These are phyloP conservation scores for Stellera chamaejasme DNA, from an alignment of 345 rosid species.

Conservation along the genomic window DNA sequence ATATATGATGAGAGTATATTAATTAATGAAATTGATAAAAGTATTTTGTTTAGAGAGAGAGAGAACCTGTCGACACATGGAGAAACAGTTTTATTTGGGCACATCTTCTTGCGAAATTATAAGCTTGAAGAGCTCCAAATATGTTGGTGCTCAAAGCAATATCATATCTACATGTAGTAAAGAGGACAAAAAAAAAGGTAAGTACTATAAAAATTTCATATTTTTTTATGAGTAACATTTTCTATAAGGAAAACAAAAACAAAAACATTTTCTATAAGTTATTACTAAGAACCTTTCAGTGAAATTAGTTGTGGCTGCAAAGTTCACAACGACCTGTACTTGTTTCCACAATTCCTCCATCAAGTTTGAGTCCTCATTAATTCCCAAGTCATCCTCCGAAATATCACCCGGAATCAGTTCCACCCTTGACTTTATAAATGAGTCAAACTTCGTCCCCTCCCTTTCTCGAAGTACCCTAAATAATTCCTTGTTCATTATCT, in stretches of 20 bases:
- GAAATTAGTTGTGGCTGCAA: constrained; percentile 32
- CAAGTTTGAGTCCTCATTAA: constrained; percentile 13
- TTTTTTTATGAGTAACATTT: too few relatives aligned
- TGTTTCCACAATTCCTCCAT: constrained; percentile 21
- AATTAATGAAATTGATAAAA: too few relatives aligned
- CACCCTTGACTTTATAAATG: constrained; percentile 12
- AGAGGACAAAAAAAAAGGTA: too few relatives aligned
- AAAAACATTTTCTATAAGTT: too few relatives aligned
- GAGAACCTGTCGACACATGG: too few relatives aligned
- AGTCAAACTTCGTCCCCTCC: constrained; percentile 9
- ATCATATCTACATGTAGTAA: constrained; percentile 25
- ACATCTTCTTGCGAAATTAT: constrained; percentile 42
- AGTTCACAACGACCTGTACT: constrained; percentile 26
- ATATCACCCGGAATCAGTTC: constrained; percentile 26
- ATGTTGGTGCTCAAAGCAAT: constrained; percentile 45
- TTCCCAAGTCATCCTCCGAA: constrained; percentile 18
- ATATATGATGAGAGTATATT: too few relatives aligned
- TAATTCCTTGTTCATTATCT: constrained; percentile 23
- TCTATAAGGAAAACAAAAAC: too few relatives aligned
- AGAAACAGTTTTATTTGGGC: too few relatives aligned
- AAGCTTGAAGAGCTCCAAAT: constrained; percentile 38
- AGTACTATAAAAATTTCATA: too few relatives aligned
- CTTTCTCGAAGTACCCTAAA: constrained; percentile 15
- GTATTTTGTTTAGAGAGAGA: too few relatives aligned
- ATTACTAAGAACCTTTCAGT: constrained; percentile 33